A percentile compares a stretch with the other conserved stretches of the same genome.
Evolutionary conservation across 1,284 basidiomycete genomes (phyloP).

Genomic region (Cryptococcus sp.): DNA sequence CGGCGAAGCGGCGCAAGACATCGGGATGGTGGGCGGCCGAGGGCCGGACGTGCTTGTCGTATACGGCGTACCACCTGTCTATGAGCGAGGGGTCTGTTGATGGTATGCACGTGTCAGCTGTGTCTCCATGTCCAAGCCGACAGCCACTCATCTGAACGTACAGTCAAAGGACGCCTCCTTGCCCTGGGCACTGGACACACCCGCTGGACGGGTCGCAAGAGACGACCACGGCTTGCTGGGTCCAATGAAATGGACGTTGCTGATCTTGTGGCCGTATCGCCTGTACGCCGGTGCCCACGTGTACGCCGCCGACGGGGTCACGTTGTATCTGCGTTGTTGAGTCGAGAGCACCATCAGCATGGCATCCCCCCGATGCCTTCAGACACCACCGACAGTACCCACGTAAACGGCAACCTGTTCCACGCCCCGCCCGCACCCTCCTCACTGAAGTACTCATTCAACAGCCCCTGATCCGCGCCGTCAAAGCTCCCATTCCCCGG

Average conservation of each 20-base stretch:
- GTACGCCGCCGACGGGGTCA: constrained; percentile 94
- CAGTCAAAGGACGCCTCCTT: constrained; percentile 43
- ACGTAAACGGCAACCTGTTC: constrained; percentile 85
- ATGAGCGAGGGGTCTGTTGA: constrained; percentile 58
- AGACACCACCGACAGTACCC: constrained; percentile 12
- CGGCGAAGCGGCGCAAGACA: constrained; percentile 58
- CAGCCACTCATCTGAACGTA: constrained; percentile 21
- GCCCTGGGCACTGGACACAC: constrained; percentile 49
- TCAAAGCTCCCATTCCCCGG: constrained; percentile 79
- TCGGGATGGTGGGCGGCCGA: constrained; percentile 47
- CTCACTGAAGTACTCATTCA: constrained; percentile 79
- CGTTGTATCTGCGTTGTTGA: constrained; percentile 65
- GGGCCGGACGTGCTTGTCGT: constrained; percentile 76
- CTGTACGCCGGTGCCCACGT: constrained; percentile 96
- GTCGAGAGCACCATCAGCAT: neutral
- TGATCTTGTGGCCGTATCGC: constrained; percentile 83
- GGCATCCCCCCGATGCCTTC: no score
- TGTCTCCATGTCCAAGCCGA: constrained; percentile 3
- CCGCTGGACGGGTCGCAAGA: constrained; percentile 60
- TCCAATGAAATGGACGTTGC: constrained; percentile 91
- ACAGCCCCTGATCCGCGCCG: constrained; percentile 90
- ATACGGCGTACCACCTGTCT: constrained; percentile 85
- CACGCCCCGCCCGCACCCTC: constrained; percentile 68
- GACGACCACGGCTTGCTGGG: constrained; percentile 87
- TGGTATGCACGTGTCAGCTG: constrained; percentile 9